Percentiles rank a stretch among this genome's conserved stretches.
Evolutionary conservation across 2,329 filamentous ascomycete genomes (phyloP).

Genomic region (Trichophyton equinum): DNA sequence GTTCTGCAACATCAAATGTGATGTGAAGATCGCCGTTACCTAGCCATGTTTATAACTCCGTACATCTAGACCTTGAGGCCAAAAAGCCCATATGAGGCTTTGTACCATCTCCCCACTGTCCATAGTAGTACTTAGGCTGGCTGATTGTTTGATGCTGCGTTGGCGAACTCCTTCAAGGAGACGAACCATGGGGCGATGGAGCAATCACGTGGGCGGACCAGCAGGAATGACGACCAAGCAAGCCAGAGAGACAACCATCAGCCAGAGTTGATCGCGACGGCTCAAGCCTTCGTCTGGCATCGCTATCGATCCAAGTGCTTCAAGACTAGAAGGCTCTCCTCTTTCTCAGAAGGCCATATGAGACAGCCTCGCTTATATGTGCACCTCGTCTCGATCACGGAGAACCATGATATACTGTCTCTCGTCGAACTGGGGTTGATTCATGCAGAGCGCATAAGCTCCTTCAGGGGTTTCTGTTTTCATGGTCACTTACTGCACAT

Average conservation of each 20-base stretch:
- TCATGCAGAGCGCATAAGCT: neutral
- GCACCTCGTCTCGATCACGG: neutral
- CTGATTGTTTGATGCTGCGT: too few relatives aligned
- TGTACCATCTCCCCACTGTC: neutral
- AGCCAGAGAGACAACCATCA: too few relatives aligned
- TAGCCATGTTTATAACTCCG: neutral
- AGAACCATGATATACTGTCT: neutral
- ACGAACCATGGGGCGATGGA: too few relatives aligned
- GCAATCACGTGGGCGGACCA: too few relatives aligned
- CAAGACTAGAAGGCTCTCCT: neutral
- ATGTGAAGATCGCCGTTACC: neutral
- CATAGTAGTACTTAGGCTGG: neutral
- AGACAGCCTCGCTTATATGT: neutral
- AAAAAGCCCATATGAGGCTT: neutral
- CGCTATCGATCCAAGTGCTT: neutral
- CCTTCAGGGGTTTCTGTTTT: conserved; percentile 7
- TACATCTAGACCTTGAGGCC: neutral
- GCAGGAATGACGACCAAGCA: too few relatives aligned
- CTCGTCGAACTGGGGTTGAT: neutral
- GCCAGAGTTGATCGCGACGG: neutral
- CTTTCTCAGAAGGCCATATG: neutral
- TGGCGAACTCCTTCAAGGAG: too few relatives aligned
- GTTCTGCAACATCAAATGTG: neutral
- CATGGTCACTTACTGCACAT: neutral
- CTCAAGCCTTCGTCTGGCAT: neutral